phyloP scores from a whole-genome alignment of 2,329 filamentous ascomycete species.

The Coniochaeta pulveracea region DNA sequence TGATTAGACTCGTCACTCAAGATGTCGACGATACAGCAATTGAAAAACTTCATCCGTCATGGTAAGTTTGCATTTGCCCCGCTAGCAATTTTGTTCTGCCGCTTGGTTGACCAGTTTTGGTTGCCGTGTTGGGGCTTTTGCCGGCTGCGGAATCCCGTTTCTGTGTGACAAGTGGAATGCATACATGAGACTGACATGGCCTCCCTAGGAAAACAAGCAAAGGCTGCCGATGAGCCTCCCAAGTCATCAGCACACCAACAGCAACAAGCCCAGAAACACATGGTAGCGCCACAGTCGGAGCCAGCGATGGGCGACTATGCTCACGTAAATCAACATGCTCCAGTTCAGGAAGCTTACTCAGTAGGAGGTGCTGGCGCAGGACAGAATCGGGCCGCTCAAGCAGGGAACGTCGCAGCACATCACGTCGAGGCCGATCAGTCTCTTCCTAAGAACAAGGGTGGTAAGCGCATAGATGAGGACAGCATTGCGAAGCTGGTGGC shows the following conservation, averaged over 20 bases:
- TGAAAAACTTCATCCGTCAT: slow-evolving; percentile 97
- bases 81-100: no score
- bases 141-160: no score
- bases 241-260: slow-evolving; percentile 36
- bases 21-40: slow-evolving; percentile 76
- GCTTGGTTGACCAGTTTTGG: no score
- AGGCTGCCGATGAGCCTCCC: slow-evolving; percentile 42
- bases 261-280: slow-evolving; percentile 44
- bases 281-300: slow-evolving; percentile 30
- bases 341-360: slow-evolving; percentile 48
- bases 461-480: slow-evolving; percentile 45
- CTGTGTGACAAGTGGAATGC: no score
- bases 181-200: slow-evolving; percentile 19
- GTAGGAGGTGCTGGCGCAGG: slow-evolving; percentile 41
- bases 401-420: slow-evolving; percentile 52
- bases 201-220: slow-evolving; percentile 71
- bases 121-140: no score
- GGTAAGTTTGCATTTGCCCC: slow-evolving; percentile 32
- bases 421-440: slow-evolving; percentile 52
- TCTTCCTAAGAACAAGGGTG: slow-evolving; percentile 25
- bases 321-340: slow-evolving; percentile 37
- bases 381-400: slow-evolving; percentile 58
- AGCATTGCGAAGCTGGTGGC: slow-evolving; percentile 79
- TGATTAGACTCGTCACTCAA: no score
- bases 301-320: slow-evolving; percentile 23